A percentile compares a stretch with the other conserved stretches of the same genome.
Conservation (phyloP, 106 monocot species). For the Acanthochlamys bracteata region DNA sequence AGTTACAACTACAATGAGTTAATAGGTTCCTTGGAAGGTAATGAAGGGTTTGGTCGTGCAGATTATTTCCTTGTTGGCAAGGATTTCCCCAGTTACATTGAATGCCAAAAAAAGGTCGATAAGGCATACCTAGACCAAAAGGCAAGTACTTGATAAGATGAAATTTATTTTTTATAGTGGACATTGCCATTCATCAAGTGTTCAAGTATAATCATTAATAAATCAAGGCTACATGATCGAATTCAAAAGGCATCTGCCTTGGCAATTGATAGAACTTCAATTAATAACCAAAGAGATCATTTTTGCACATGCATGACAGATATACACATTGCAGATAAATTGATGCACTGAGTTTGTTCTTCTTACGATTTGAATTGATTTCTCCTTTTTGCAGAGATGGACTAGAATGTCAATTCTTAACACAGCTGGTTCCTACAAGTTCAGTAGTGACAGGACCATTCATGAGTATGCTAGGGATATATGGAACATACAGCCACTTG, state of each 20-base stretch:
- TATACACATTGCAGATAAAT: no score
- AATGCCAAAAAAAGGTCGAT: conserved; percentile 88
- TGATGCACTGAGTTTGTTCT: no score
- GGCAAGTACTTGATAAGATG: conserved; percentile 24
- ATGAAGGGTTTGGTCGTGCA: conserved; percentile 91
- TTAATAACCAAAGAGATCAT: no score
- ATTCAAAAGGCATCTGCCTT: no score
- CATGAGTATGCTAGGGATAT: conserved; percentile 94
- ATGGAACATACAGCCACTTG: conserved; percentile 64
- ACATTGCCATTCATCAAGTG: no score
- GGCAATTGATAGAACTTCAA: no score
- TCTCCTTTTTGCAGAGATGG: conserved; percentile 54
- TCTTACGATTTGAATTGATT: neutral
- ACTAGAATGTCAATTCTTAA: conserved; percentile 95
- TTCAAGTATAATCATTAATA: no score
- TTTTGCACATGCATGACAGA: no score
- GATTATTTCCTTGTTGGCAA: conserved; percentile 99
- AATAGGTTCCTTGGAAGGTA: conserved; percentile 89
- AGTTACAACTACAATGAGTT: conserved; percentile 54
- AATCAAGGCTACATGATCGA: no score
- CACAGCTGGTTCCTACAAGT: conserved; percentile 81
- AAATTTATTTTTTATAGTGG: no score
- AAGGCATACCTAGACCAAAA: conserved; percentile 77
- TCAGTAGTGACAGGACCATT: conserved; percentile 94
- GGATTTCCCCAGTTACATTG: conserved; percentile 95